Conservation (phyloP, 495 filamentous ascomycete species). For the Pyronema omphalodes region DNA sequence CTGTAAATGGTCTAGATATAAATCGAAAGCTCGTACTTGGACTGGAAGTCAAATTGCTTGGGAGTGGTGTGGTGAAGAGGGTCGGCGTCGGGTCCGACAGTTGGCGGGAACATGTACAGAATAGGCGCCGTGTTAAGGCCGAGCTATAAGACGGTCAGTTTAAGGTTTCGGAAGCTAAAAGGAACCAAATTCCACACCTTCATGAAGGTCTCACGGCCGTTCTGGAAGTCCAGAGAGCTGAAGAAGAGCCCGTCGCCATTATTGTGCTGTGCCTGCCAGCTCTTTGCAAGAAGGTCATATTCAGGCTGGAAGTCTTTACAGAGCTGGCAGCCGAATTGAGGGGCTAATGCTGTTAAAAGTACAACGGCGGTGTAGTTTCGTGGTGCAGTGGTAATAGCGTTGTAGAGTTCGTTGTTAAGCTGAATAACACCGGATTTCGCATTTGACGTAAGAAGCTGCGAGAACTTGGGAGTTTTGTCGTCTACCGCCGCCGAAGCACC, state of each 20-base stretch:
- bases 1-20: neutral
- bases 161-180: neutral
- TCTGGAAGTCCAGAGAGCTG: constrained; percentile 71
- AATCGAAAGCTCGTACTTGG: constrained; percentile 37
- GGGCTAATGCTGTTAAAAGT: constrained; percentile 71
- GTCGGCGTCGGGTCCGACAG: constrained; percentile 63
- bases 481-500: constrained; percentile 28
- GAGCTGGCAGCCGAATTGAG: constrained; percentile 66
- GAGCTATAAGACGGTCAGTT: constrained; percentile 34
- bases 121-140: constrained; percentile 91
- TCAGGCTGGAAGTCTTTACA: constrained; percentile 87
- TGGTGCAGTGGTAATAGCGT: constrained; percentile 52
- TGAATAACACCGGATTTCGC: constrained; percentile 46
- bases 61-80: constrained; percentile 38
- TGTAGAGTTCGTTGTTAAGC: constrained; percentile 57
- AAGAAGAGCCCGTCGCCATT: constrained; percentile 56
- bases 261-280: constrained; percentile 72
- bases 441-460: constrained; percentile 42
- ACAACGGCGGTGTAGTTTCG: constrained; percentile 71
- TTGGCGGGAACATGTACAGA: constrained; percentile 74
- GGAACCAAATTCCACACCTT: constrained; percentile 38
- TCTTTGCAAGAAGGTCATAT: constrained; percentile 73
- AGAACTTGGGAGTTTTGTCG: constrained; percentile 42
- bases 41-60: constrained; percentile 68
- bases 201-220: constrained; percentile 75